phyloP scores from a whole-genome alignment of 2,329 filamentous ascomycete species.

The Ceratocystis colombiana region DNA sequence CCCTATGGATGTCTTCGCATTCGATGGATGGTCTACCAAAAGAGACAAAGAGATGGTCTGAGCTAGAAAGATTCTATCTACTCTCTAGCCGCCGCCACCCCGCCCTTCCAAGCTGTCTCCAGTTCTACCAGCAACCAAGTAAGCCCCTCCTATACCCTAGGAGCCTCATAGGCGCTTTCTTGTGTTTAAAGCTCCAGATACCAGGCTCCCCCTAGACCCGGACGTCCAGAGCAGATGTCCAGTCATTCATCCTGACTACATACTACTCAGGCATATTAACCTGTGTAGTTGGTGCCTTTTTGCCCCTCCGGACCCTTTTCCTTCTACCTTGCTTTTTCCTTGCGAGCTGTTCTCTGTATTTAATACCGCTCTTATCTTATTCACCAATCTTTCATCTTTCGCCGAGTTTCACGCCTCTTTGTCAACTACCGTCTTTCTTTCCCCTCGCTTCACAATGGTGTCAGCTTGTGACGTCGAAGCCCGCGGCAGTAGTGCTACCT shows the following conservation, averaged over 20 bases:
- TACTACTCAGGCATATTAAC: background rate
- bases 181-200: too few species aligned
- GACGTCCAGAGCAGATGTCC: background rate
- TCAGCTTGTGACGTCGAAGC: constrained; percentile 17
- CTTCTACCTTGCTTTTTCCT: background rate
- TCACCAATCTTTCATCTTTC: background rate
- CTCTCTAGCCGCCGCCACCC: background rate
- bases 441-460: constrained; percentile 21
- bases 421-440: background rate
- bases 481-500: constrained; percentile 10
- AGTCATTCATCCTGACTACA: background rate
- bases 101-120: too few species aligned
- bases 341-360: background rate
- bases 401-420: background rate
- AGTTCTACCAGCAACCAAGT: too few species aligned
- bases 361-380: background rate
- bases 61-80: background rate
- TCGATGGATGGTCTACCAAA: background rate
- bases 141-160: too few species aligned
- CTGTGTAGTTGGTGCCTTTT: background rate
- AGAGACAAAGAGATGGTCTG: background rate
- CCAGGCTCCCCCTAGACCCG: too few species aligned
- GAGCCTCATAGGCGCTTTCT: too few species aligned
- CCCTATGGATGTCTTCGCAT: background rate
- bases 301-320: background rate